Conservation (phyloP, 768 basidiomycete genomes). For the Tricholoma bakamatsutake region DNA sequence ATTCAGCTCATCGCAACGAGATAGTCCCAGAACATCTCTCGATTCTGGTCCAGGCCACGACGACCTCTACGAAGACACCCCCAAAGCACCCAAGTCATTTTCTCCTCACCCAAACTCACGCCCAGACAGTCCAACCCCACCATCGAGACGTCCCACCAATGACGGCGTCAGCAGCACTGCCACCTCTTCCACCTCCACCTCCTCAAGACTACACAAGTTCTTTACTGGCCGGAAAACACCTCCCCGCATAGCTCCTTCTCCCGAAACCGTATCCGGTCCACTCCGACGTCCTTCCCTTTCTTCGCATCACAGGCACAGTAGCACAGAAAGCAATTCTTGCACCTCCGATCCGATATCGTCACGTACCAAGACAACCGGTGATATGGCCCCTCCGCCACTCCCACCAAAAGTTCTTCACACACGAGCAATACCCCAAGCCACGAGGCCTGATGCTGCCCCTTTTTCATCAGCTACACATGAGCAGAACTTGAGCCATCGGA, state of each 20-base stretch:
- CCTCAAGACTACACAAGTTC: constrained; percentile 14
- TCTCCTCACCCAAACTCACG: constrained; percentile 18
- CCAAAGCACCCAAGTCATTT: constrained; percentile 23
- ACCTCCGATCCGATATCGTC: constrained; percentile 6
- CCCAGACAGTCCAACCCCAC: constrained; percentile 23
- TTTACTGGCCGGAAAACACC: constrained; percentile 14
- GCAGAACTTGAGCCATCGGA: constrained; percentile 8
- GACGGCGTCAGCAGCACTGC: constrained; percentile 20
- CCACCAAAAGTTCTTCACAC: constrained; percentile 27
- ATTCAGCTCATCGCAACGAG: constrained; percentile 30
- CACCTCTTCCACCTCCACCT: constrained; percentile 21
- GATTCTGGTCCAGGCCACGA: constrained; percentile 11
- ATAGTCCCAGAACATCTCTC: constrained; percentile 19
- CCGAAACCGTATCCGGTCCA: constrained; percentile 14
- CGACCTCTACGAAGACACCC: constrained; percentile 21
- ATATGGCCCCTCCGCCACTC: constrained; percentile 8
- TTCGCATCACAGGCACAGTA: constrained; percentile 14
- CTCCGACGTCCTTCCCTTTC: constrained; percentile 9
- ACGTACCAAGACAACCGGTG: constrained; percentile 3
- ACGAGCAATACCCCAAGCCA: constrained; percentile 24
- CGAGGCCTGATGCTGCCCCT: constrained; percentile 3
- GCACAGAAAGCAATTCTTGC: constrained; percentile 9
- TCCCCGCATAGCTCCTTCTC: constrained; percentile 4
- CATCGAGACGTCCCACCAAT: constrained; percentile 11
- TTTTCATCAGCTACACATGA: constrained; percentile 3